Evolutionary conservation across 2,329 filamentous ascomycete species (phyloP), one percentile per base, ranked within the genome.

Genomic region (Colletotrichum sp.): DNA sequence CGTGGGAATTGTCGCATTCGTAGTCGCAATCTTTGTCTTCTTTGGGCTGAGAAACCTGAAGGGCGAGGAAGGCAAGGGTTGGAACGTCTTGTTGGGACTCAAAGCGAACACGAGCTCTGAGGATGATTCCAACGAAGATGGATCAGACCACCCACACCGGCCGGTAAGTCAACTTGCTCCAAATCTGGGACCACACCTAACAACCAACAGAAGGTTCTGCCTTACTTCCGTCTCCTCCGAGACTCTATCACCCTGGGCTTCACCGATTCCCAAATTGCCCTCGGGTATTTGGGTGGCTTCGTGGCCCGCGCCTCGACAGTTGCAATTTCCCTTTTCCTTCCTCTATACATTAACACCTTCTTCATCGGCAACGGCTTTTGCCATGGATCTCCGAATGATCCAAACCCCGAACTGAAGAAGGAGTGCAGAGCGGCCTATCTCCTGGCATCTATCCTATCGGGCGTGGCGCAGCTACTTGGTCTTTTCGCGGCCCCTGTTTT

Each of bases 261-360:
- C 80, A 92, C 88, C 10, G 94, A 98, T 82, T 89, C 92, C 12
- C 91, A 94, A 79, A 98, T 99, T 77, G 93, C 92, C 21, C 89
- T 99, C 0, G 96, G 94, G 32, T 99, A 99, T 81, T 87, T 99
- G 0, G 97, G 96, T 77, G 97, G 97, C 2, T 98, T 99, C 80
- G 96, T 99, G 4, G 96, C 96, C 12, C 93, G 97, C 72, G 96
- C 97, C 9, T 98, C 96, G 1, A 98, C 96, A 0, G 97, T 99
- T 7, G 96, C 95, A 68, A 98, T 99, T 78, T 98, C 95, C 1
- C 91, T 99, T 8, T 99, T 99, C 85, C 94, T 99, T 70, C 97
- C 97, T 1, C 90, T 99, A 3, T 98, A 94, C 82, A 92, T 98
- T 80, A 99, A 99, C 82, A 93, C 95, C 28, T 98, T 95, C 84